Base-by-base conservation (phyloP, 2,329 filamentous ascomycete genomes). In the Talaromyces sp. region DNA sequence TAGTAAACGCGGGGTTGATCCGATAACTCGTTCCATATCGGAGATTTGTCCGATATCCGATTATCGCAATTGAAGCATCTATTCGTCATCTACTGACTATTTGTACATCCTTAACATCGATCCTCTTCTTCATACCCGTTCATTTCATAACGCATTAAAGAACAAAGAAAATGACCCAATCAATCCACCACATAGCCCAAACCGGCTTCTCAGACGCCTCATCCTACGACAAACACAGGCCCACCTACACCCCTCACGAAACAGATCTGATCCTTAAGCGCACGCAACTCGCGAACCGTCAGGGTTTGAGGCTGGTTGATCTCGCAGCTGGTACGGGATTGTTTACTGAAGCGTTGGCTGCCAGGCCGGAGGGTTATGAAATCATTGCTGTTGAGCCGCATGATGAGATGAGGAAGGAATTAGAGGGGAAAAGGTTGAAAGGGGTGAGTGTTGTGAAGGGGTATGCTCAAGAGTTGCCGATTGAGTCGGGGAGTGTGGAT, bases 321-420 rank as follows among this genome's bases (percentile, higher is more conserved):
- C 79, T 91, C 19, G 89, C 84, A 1, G 87, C 88, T 2, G 89
- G 89, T 0, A 91, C 89, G 0, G 89, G 89, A 29, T 91, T 91
- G 72, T 88, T 91, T 71, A 91, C 89, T 0, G 86, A 89, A 73
- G 70, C 83, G 19, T 80, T 92, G 2, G 85, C 86, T 6, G 78
- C 75, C 15, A 79, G 88, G 34, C 78, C 82, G 0, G 90, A 91
- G 75, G 72, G 77, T 6, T 91, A 85, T 75, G 72, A 85, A 49
- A 80, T 92, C 68, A 71, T 88, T 54, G 85, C 88, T 56, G 79
- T 91, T 58, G 84, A 91, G 75, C 89, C 89, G 27, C 85, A 90
- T 71, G 78, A 78, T 64, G 83, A 81, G n/a, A 92, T 92, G 89
- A 81, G 89, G 45, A 79, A 79, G 54, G 83, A 86, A 70, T 79